phyloP scores from a whole-genome alignment of 345 rosid genomes.

The Eutrema yunnanense region DNA sequence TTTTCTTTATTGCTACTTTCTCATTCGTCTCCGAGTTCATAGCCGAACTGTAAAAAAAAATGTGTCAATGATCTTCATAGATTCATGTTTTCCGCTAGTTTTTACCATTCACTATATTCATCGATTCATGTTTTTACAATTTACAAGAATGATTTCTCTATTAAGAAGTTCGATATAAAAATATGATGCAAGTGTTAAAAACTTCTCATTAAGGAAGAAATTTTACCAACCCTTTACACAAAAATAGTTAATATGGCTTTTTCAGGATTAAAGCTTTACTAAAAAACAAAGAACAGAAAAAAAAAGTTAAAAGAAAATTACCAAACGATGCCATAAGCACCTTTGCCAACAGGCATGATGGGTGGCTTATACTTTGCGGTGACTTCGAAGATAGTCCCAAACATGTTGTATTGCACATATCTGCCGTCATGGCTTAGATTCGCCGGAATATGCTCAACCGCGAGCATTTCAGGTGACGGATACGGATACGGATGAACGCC shows the following conservation, averaged over 20 bases:
- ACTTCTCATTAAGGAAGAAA: neutral
- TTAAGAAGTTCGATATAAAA: neutral
- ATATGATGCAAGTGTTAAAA: neutral
- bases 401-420: conserved; percentile 62
- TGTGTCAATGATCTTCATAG: neutral
- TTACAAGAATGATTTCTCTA: neutral
- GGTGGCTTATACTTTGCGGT: conserved; percentile 83
- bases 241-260: neutral
- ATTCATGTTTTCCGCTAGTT: neutral
- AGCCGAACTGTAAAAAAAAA: conserved; percentile 42
- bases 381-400: conserved; percentile 70
- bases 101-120: neutral
- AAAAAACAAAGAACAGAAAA: neutral
- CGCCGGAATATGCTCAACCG: conserved; percentile 45
- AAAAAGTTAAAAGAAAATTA: conserved; percentile 11
- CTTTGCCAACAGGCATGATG: conserved; percentile 71
- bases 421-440: conserved; percentile 63
- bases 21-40: conserved; percentile 75
- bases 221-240: neutral
- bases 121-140: neutral
- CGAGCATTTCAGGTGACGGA: neutral
- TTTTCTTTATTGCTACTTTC: conserved; percentile 84
- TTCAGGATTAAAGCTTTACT: neutral
- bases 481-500: neutral
- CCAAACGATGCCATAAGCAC: conserved; percentile 90